phyloP scores from a whole-genome alignment of 1,139 yeast genomes.

The Saccharomyces hybrid region DNA sequence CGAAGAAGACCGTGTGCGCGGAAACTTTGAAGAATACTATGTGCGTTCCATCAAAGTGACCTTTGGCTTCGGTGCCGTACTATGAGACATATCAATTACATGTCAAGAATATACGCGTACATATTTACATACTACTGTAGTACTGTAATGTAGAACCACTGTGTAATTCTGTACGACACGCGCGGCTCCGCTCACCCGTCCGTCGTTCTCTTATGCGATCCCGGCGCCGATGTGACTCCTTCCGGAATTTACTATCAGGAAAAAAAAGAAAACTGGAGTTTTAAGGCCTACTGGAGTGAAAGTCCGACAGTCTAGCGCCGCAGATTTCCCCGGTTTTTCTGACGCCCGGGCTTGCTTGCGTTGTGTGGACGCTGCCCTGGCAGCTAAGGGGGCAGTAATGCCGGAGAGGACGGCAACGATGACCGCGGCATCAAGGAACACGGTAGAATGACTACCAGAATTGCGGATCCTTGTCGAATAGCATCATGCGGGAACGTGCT shows the following conservation, averaged over 20 bases:
- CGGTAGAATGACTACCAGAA: neutral
- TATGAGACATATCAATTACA: constrained; percentile 30
- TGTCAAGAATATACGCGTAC: neutral
- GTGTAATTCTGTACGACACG: neutral
- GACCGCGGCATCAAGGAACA: neutral
- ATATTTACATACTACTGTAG: neutral
- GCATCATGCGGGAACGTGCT: neutral
- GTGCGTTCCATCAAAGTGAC: constrained; percentile 81
- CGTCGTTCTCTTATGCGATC: neutral
- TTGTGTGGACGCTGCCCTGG: neutral
- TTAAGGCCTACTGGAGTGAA: neutral
- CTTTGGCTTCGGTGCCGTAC: constrained; percentile 88
- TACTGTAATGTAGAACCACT: neutral
- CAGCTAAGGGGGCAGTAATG: neutral
- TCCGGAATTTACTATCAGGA: neutral
- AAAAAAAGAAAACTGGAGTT: neutral
- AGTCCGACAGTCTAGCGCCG: neutral
- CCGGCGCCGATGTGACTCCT: neutral
- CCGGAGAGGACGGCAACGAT: neutral
- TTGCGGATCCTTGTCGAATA: neutral
- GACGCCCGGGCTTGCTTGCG: neutral
- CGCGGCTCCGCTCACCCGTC: neutral
- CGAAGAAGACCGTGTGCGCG: constrained; percentile 84
- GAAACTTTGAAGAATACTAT: constrained; percentile 83
- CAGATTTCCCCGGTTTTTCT: neutral